A percentile compares a stretch with the other conserved stretches of the same genome.
Conservation (phyloP, 139 green algal species). For the Chlorella sp. region DNA sequence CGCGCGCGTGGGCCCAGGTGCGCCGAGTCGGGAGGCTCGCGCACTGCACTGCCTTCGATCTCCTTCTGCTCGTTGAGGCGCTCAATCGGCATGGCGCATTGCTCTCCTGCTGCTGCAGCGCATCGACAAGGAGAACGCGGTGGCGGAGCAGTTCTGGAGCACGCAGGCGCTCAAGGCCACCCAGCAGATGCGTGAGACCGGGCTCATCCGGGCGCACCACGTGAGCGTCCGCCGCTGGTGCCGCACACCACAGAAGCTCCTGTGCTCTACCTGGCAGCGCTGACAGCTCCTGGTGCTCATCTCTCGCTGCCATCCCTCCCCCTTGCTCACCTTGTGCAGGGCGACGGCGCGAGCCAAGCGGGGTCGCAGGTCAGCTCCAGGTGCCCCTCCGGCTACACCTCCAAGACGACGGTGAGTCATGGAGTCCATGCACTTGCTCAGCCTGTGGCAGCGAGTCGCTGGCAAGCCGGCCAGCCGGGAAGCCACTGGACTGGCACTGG, state of each 20-base stretch:
- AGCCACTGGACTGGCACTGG: too few relatives aligned
- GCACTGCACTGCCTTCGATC: not conserved
- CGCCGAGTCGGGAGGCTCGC: too few relatives aligned
- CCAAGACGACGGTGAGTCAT: constrained; percentile 11
- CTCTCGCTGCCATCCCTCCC: too few relatives aligned
- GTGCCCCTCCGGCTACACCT: constrained; percentile 3
- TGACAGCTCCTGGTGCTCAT: too few relatives aligned
- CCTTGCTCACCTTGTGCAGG: too few relatives aligned
- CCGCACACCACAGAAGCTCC: too few relatives aligned
- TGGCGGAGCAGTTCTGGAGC: constrained; percentile 39
- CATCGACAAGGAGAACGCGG: constrained; percentile 34
- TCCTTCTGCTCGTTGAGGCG: not conserved
- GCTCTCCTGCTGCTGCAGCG: constrained; percentile 16
- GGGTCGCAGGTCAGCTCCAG: not conserved
- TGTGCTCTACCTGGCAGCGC: too few relatives aligned
- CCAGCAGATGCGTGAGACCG: not conserved
- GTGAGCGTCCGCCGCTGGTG: too few relatives aligned
- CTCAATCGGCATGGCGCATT: not conserved
- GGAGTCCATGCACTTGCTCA: not conserved
- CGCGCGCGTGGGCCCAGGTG: constrained; percentile 37
- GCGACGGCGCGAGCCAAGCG: not conserved
- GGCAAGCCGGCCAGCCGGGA: too few relatives aligned
- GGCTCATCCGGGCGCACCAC: too few relatives aligned
- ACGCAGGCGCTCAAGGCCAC: constrained; percentile 1
- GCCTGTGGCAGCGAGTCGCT: not conserved